Base-by-base conservation (phyloP, 2,329 filamentous ascomycete species). In the Ascochyta clinopodiicola region DNA sequence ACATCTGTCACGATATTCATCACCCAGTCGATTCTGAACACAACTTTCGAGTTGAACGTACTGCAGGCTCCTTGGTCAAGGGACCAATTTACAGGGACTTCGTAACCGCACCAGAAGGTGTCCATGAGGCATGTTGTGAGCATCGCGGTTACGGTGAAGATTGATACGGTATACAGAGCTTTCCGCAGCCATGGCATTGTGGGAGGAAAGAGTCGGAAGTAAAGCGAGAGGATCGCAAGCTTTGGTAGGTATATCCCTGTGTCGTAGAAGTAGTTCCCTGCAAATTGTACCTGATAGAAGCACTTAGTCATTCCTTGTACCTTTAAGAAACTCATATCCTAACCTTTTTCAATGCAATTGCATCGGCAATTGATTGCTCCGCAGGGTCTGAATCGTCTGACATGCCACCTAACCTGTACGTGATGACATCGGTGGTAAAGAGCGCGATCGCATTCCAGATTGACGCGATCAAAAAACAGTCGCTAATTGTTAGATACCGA, bases 51-150 rank as follows among this genome's bases (percentile, higher is more conserved):
- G 12, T 45, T 50, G 36, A 66, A 66, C 1, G 63, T 63, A 31
- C 51, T 62, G 44, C 63, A 66, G 6, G 56, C 51, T 10, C 25
- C 56, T 13, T 63, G 56, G 2, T 63, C 62, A 1, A 49, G 24
- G 6, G 63, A 64, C 63, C 62, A 66, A 21, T 66, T 66, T n/a
- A 56, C 39, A 17, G 63, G 60, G 2, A 64, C 62, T 15, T 64
- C 24, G 3, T 42, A 44, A 3, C 62, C 62, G 21, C 62, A 64
- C 62, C 62, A 64, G 31, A 64, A 63, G n/a, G 60, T 64, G 19
- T 62, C 62, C 7, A 64, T 25, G 10, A 64, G 59, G 34, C 51
- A 59, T 0, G 62, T 64, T 13, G 60, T 50, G 24, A 56, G 15
- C 62, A 64, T 64, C 6, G 60, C 55, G 10, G 49, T 42, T 17